These are phyloP conservation scores for Xylaria grammica DNA, from an alignment of 495 filamentous ascomycete genomes.

Conservation along the genomic window DNA sequence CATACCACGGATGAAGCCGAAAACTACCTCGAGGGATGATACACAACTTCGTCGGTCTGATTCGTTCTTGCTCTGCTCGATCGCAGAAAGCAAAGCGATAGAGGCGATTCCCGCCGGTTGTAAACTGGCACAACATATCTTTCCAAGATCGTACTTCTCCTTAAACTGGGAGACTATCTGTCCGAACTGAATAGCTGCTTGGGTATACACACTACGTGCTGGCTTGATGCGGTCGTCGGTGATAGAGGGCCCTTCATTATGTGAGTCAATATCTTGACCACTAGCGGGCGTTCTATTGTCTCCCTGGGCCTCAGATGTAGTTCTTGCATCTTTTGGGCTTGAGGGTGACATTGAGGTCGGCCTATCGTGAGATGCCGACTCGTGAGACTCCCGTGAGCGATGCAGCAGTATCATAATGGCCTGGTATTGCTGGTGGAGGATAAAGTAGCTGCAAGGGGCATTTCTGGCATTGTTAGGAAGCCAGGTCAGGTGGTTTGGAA, in stretches of 20 bases:
- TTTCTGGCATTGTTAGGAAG: slow-evolving; percentile 53
- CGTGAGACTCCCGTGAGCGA: slow-evolving; percentile 54
- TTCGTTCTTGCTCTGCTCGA: slow-evolving; percentile 44
- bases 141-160: slow-evolving; percentile 53
- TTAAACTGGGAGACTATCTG: slow-evolving; percentile 59
- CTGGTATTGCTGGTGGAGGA: slow-evolving; percentile 61
- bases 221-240: slow-evolving; percentile 49
- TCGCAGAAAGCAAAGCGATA: slow-evolving; percentile 56
- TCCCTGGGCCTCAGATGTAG: not conserved
- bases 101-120: slow-evolving; percentile 60
- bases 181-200: slow-evolving; percentile 55
- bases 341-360: slow-evolving; percentile 13
- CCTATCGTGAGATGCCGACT: slow-evolving; percentile 38
- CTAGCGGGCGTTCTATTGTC: no score
- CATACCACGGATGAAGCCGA: slow-evolving; percentile 50
- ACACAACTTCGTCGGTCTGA: slow-evolving; percentile 41
- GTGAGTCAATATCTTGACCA: not conserved
- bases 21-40: slow-evolving; percentile 43
- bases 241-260: slow-evolving; percentile 8
- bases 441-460: slow-evolving; percentile 56
- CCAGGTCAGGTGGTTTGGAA: slow-evolving; percentile 55
- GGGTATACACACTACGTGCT: slow-evolving; percentile 55
- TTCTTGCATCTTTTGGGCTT: not conserved
- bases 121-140: slow-evolving; percentile 49
- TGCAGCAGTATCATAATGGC: slow-evolving; percentile 55